phyloP scores from a whole-genome alignment of 2,329 filamentous ascomycete genomes.

The Penicillium thymicola region DNA sequence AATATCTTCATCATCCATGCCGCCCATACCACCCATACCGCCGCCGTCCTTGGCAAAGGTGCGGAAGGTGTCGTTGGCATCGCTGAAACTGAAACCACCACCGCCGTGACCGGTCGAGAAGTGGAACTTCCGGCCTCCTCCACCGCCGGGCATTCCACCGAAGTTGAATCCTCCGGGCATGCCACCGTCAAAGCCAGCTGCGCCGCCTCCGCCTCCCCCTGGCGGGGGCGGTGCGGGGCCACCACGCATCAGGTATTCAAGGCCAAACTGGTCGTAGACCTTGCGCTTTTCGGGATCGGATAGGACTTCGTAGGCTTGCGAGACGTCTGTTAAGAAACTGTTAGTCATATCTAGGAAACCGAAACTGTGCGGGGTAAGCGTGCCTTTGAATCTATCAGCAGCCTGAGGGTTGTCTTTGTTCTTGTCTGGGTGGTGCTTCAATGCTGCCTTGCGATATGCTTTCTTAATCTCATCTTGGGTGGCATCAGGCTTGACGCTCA shows the following conservation, averaged over 20 bases:
- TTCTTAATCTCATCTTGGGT: constrained; percentile 96
- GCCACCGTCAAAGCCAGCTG: constrained; percentile 57
- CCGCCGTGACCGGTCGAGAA: constrained; percentile 49
- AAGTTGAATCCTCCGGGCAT: constrained; percentile 54
- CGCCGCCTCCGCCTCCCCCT: constrained; percentile 53
- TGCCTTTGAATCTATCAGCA: constrained; percentile 87
- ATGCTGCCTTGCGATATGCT: constrained; percentile 73
- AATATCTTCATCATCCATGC: constrained; percentile 55
- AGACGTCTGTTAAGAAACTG: constrained; percentile 61
- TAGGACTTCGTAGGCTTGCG: constrained; percentile 96
- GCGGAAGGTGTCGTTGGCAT: constrained; percentile 78
- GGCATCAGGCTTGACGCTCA: constrained; percentile 74
- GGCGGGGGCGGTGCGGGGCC: constrained; percentile 63
- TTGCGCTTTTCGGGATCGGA: constrained; percentile 96
- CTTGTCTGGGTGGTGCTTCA: constrained; percentile 96
- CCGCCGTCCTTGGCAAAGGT: constrained; percentile 69
- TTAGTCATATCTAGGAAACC: background rate
- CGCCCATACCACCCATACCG: constrained; percentile 42
- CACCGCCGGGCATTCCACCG: constrained; percentile 52
- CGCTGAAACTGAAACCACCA: constrained; percentile 76
- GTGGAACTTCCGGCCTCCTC: constrained; percentile 48
- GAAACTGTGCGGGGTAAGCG: constrained; percentile 16
- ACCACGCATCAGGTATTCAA: constrained; percentile 85
- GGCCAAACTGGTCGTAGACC: constrained; percentile 88
- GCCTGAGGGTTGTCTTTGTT: constrained; percentile 88